Evolutionary conservation across 2,329 filamentous ascomycete species (phyloP), one percentile per base, ranked within the genome.

Genomic region (Penicillium occitanis): DNA sequence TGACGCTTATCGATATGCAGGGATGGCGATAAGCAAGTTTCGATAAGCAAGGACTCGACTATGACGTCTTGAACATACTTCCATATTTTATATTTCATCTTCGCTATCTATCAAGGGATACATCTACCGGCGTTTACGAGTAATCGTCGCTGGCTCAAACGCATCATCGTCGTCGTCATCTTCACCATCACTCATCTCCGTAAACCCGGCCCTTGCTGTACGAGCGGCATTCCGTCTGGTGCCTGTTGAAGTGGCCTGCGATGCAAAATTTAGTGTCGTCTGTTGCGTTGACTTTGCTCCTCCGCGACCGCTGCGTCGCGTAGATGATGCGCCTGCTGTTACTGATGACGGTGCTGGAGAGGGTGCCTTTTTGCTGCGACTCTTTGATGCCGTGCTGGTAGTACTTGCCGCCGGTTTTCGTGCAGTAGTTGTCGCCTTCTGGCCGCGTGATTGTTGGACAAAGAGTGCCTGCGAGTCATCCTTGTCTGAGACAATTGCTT

Each of bases 101-200:
- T 2, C 50, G 17, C 3, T 19, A 14, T 35, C 51, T 33, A 35
- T n/a, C 28, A 19, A 55, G 51, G 50, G 28, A 55, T 19, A 51
- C 28, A 22, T 8, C 58, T 66, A 65, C 28, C 66, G 66, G 14
- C 63, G 66, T n/a, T 28, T 65, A 4, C 66, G 62, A 42, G 63
- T 64, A 58, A 64, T 58, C 35, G 70, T 69, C 25, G 70, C 69
- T n/a, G 80, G 77, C 69, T 83, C 81, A 74, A 83, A 83, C 13
- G 79, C 81, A 73, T 82, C 80, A 19, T 80, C 78, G 7, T 73
- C 72, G 61, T 78, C 77, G 58, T 79, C 77, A 62, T 80, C 78
- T 40, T 80, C 78, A 63, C 55, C 58, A 63, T 79, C 74, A 61
- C 78, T 80, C 11, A 78, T 66, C 8, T 76, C 72, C 65, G 75